These are phyloP conservation scores for Alternaria sp. DNA, from an alignment of 2,329 filamentous ascomycete species.

Conservation along the genomic window DNA sequence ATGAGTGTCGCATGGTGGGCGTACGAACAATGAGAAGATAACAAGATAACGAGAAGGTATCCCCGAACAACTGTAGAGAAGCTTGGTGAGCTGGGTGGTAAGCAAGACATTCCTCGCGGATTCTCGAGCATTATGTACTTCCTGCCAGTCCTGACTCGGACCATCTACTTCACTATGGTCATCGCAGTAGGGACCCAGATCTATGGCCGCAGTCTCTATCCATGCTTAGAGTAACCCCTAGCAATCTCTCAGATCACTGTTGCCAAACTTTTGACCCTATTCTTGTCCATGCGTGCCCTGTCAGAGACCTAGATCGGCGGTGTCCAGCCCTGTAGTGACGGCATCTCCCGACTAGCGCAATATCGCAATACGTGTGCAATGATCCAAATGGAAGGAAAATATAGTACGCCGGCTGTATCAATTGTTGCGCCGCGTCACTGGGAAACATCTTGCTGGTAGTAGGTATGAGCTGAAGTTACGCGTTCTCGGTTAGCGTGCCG, in stretches of 20 bases:
- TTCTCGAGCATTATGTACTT: neutral
- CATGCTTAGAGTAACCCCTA: neutral
- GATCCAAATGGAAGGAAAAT: neutral
- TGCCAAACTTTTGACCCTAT: neutral
- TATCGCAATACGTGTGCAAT: neutral
- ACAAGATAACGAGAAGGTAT: neutral
- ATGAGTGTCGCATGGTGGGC: slow-evolving; percentile 17
- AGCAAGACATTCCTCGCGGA: neutral
- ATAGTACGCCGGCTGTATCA: neutral
- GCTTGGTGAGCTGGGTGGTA: neutral
- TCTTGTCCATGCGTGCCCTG: neutral
- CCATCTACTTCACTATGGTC: neutral
- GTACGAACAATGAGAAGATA: neutral
- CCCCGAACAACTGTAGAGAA: neutral
- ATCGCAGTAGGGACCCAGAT: neutral
- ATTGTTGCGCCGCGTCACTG: neutral
- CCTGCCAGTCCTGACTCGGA: neutral
- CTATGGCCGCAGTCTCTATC: neutral
- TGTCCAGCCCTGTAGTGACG: neutral
- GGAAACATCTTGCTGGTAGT: neutral
- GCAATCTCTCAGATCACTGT: slow-evolving; percentile 5
- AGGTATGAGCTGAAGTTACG: neutral
- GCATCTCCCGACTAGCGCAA: neutral
- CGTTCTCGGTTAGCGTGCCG: neutral
- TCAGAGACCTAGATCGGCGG: neutral